Conservation (phyloP, 2,329 filamentous ascomycete genomes). For the Elsinoe fawcettii region DNA sequence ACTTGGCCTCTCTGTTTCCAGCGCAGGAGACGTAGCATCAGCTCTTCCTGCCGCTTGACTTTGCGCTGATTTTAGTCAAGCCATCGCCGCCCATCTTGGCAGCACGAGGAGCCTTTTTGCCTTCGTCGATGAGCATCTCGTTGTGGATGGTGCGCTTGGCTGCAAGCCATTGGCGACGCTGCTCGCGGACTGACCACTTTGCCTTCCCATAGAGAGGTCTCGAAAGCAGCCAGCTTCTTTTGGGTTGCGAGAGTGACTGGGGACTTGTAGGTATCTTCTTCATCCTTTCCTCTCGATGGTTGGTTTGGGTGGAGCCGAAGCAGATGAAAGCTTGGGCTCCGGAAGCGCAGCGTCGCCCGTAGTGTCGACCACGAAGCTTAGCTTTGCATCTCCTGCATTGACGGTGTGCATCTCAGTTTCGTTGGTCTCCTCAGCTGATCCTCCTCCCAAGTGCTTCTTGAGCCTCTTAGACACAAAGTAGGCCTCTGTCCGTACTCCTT, state of each 20-base stretch:
- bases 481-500: constrained; percentile 32
- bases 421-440: constrained; percentile 14
- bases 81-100: neutral
- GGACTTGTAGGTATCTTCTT: neutral
- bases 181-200: constrained; percentile 20
- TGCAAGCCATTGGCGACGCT: constrained; percentile 20
- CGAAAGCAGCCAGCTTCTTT: constrained; percentile 16
- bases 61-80: constrained; percentile 15
- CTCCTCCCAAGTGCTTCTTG: constrained; percentile 19
- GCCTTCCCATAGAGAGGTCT: constrained; percentile 21
- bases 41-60: constrained; percentile 17
- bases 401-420: neutral
- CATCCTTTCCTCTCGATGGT: neutral
- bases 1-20: constrained; percentile 16
- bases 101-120: constrained; percentile 4
- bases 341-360: neutral
- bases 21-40: constrained; percentile 17
- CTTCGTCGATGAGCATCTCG: neutral
- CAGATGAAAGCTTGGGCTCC: neutral
- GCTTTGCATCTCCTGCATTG: neutral
- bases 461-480: constrained; percentile 24
- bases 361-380: neutral
- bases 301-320: neutral
- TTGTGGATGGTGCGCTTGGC: constrained; percentile 13
- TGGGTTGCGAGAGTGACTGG: neutral